Evolutionary conservation across 441 rosid genomes (phyloP).

Genomic region (Euphorbia corollata): DNA sequence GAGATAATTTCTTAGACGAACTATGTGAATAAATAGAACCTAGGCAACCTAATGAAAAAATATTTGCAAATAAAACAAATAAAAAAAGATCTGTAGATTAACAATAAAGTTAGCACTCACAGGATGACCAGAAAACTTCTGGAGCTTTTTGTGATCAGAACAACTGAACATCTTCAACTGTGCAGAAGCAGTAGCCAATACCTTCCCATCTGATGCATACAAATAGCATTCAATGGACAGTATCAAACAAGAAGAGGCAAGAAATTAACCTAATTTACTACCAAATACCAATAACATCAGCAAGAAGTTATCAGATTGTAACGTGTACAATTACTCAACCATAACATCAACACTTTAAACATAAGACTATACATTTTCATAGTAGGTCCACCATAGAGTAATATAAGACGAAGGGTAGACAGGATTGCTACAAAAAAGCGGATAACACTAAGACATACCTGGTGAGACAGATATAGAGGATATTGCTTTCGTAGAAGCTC

Average conservation of each 20-base stretch:
- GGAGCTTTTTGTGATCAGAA: constrained; percentile 64
- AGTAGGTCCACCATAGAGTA: neutral
- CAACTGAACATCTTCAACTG: constrained; percentile 69
- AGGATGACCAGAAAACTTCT: constrained; percentile 92
- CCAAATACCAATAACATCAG: neutral
- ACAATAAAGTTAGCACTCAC: constrained; percentile 46
- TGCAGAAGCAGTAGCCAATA: constrained; percentile 70
- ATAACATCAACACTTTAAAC: neutral
- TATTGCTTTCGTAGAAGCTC: constrained; percentile 71
- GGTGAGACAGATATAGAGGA: constrained; percentile 72
- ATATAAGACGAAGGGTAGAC: neutral
- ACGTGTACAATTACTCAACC: neutral
- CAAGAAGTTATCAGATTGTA: neutral
- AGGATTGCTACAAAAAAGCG: constrained; percentile 1
- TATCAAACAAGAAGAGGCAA: constrained; percentile 10
- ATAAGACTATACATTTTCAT: neutral
- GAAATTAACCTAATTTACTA: neutral
- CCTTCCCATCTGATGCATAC: constrained; percentile 59
- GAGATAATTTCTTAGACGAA: constrained; percentile 13
- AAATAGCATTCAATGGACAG: constrained; percentile 1
- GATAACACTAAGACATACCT: constrained; percentile 27
- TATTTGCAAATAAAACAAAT: neutral
- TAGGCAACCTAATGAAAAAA: neutral
- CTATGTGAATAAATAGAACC: neutral
- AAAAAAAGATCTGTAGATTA: neutral